A percentile compares a stretch with the other conserved stretches of the same genome.
These are phyloP conservation scores for Kitagawia praeruptora DNA, from an alignment of 129 eudicot genomes.

Conservation along the genomic window DNA sequence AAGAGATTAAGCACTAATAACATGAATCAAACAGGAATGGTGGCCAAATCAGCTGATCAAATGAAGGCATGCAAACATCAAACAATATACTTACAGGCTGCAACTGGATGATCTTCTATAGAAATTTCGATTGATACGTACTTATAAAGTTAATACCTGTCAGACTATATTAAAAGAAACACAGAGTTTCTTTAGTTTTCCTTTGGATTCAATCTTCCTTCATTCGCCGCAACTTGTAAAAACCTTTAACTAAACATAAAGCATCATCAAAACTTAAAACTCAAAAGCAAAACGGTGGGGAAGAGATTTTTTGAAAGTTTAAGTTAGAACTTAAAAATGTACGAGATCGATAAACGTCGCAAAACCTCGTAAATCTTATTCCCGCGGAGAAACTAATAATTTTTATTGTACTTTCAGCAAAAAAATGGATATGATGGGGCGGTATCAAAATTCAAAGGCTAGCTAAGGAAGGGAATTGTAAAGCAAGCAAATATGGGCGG, in stretches of 20 bases:
- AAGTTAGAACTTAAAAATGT: background rate
- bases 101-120: background rate
- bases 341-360: too few species aligned
- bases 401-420: background rate
- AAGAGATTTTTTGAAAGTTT: too few species aligned
- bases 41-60: background rate
- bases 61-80: background rate
- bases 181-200: background rate
- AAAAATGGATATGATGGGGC: background rate
- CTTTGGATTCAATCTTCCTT: background rate
- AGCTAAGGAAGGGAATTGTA: background rate
- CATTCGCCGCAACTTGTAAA: background rate
- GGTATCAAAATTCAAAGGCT: background rate
- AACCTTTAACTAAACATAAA: background rate
- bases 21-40: background rate
- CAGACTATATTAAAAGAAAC: background rate
- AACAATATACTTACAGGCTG: background rate
- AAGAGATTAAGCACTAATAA: background rate
- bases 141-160: background rate
- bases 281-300: background rate
- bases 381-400: too few species aligned
- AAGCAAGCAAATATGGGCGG: slow-evolving; percentile 1
- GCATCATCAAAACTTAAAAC: background rate
- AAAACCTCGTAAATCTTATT: too few species aligned
- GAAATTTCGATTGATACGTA: background rate